Percentiles rank a stretch among this genome's conserved stretches.
phyloP scores from a whole-genome alignment of 768 basidiomycete genomes.

The Crassisporium funariophilum region DNA sequence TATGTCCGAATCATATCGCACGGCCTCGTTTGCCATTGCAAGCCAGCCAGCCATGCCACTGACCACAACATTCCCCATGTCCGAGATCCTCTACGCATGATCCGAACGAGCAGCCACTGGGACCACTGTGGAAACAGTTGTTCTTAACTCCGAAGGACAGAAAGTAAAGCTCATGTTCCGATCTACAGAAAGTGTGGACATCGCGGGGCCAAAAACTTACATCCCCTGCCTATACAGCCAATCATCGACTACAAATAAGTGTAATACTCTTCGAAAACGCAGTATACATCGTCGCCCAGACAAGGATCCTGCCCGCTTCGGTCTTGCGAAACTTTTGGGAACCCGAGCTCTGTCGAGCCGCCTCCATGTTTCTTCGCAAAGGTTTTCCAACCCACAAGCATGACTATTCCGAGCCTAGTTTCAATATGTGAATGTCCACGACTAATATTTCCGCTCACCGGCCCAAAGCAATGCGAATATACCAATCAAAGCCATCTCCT shows the following conservation, averaged over 20 bases:
- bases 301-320: conserved; percentile 43
- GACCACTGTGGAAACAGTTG: too few species aligned
- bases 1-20: conserved; percentile 19
- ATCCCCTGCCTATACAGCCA: background rate
- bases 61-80: background rate
- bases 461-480: conserved; percentile 78
- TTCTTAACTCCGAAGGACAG: too few species aligned
- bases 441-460: conserved; percentile 64
- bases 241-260: conserved; percentile 20
- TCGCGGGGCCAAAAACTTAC: background rate
- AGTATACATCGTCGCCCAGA: conserved; percentile 60
- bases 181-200: too few species aligned
- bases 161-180: conserved; percentile 11
- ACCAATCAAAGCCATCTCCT: conserved; percentile 71
- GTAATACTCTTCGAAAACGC: conserved; percentile 69
- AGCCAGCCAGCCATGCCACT: background rate
- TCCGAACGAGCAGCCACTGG: too few species aligned
- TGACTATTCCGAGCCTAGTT: too few species aligned
- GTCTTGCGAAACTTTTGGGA: conserved; percentile 15
- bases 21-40: background rate
- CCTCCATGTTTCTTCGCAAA: conserved; percentile 30
- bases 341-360: conserved; percentile 19
- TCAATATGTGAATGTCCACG: too few species aligned
- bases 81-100: background rate
- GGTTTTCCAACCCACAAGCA: conserved; percentile 48